These are phyloP conservation scores for Podaxis sp. DNA, from an alignment of 768 basidiomycete genomes.

Conservation along the genomic window DNA sequence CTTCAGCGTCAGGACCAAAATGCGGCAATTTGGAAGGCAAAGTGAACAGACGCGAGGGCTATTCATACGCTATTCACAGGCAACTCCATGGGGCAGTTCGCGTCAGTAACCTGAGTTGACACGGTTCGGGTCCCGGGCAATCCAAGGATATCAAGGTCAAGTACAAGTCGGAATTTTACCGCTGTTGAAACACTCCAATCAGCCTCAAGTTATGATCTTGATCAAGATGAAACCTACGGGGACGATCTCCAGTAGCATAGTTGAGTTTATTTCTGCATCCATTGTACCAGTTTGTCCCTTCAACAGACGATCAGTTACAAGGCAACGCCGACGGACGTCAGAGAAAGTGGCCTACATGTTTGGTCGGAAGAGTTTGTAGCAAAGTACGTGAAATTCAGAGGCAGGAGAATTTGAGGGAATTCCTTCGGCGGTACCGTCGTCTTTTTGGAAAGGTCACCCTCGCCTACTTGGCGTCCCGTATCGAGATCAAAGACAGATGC, in stretches of 20 bases:
- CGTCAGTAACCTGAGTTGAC: slow-evolving; percentile 58
- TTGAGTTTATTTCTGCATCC: slow-evolving; percentile 66
- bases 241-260: slow-evolving; percentile 50
- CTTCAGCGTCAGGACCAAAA: neutral
- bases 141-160: slow-evolving; percentile 71
- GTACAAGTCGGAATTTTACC: slow-evolving; percentile 63
- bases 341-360: slow-evolving; percentile 59
- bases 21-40: neutral
- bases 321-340: slow-evolving; percentile 7
- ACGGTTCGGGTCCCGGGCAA: slow-evolving; percentile 52
- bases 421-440: slow-evolving; percentile 64
- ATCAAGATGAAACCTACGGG: slow-evolving; percentile 44
- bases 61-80: slow-evolving; percentile 49
- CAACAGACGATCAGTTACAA: slow-evolving; percentile 7
- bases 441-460: slow-evolving; percentile 55
- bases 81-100: slow-evolving; percentile 71
- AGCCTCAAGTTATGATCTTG: neutral
- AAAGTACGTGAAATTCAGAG: slow-evolving; percentile 82
- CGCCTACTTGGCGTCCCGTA: slow-evolving; percentile 63
- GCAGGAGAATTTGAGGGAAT: slow-evolving; percentile 66
- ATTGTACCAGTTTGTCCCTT: slow-evolving; percentile 76
- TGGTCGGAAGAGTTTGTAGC: slow-evolving; percentile 78
- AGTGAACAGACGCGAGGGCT: neutral
- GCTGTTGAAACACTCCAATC: slow-evolving; percentile 26
- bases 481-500: slow-evolving; percentile 72